These are phyloP conservation scores for Phylloporus sp. DNA, from an alignment of 768 basidiomycete species.

Conservation along the genomic window DNA sequence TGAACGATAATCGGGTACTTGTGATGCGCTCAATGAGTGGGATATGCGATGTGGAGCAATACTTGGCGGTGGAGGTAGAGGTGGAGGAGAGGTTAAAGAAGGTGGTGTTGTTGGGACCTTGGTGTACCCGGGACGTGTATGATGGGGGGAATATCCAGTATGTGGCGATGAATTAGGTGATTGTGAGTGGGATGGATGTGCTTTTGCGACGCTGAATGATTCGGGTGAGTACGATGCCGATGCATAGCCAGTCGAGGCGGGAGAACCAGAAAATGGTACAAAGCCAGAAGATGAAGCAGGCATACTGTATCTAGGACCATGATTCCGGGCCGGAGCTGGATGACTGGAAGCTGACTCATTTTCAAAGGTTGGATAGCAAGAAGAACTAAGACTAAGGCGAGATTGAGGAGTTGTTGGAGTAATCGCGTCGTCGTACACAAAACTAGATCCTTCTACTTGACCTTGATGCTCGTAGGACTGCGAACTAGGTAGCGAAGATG, in stretches of 20 bases:
- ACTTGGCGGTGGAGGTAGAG: constrained; percentile 10
- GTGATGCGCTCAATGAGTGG: constrained; percentile 28
- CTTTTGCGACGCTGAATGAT: constrained; percentile 32
- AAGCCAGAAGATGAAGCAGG: constrained; percentile 68
- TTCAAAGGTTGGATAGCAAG: constrained; percentile 47
- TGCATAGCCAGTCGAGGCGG: constrained; percentile 35
- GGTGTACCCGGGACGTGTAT: constrained; percentile 10
- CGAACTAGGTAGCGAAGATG: constrained; percentile 30
- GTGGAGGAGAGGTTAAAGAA: constrained; percentile 4
- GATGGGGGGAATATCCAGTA: constrained; percentile 20
- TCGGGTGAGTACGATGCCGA: constrained; percentile 33
- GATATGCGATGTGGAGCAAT: constrained; percentile 18
- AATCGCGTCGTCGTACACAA: constrained; percentile 37
- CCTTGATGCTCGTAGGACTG: constrained; percentile 37
- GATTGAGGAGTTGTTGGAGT: constrained; percentile 35
- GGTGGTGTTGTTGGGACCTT: constrained; percentile 7
- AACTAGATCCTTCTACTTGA: constrained; percentile 30
- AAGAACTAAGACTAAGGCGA: constrained; percentile 28
- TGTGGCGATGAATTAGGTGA: constrained; percentile 17
- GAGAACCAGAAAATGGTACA: constrained; percentile 42
- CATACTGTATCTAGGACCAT: constrained; percentile 62
- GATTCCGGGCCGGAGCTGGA: constrained; percentile 34
- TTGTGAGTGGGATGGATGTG: constrained; percentile 36
- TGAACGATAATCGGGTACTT: constrained; percentile 22
- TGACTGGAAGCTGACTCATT: constrained; percentile 28